phyloP scores from a whole-genome alignment of 495 filamentous ascomycete genomes.

The Thozetella sp. region DNA sequence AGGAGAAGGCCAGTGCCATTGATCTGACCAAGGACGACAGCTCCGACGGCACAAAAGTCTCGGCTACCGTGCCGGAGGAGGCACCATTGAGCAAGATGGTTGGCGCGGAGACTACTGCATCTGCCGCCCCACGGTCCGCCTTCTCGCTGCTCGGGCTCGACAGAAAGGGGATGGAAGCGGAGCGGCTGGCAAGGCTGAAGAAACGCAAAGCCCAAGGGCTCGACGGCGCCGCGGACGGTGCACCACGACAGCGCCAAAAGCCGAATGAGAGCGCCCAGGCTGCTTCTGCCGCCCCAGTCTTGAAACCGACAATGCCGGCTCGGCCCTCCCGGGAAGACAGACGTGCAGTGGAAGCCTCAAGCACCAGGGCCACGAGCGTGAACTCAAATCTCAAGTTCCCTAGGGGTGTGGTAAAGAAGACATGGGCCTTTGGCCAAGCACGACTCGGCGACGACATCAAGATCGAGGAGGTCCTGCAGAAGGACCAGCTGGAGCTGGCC shows the following conservation, averaged over 20 bases:
- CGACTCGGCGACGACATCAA: conserved; percentile 74
- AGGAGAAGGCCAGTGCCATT: conserved; percentile 1
- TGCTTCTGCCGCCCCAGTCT: background rate
- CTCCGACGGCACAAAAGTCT: conserved; percentile 7
- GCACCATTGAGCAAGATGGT: background rate
- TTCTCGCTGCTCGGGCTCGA: conserved; percentile 52
- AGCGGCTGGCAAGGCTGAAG: conserved; percentile 69
- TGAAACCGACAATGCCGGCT: background rate
- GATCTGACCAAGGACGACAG: conserved; percentile 22
- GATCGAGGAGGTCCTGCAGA: conserved; percentile 87
- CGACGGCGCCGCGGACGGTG: conserved; percentile 6
- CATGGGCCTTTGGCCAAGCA: conserved; percentile 62
- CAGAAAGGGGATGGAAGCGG: conserved; percentile 84
- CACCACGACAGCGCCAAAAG: conserved; percentile 25
- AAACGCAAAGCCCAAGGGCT: conserved; percentile 58
- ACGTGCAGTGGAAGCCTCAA: background rate
- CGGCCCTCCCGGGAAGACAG: conserved; percentile 2
- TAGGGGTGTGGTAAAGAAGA: conserved; percentile 78
- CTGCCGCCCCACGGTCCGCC: background rate
- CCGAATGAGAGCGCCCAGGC: background rate
- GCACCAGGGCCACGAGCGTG: background rate
- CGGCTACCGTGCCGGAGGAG: background rate
- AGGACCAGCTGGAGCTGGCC: conserved; percentile 67
- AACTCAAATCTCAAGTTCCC: conserved; percentile 57
- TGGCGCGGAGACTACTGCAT: background rate